Evolutionary conservation across 2,329 filamentous ascomycete species (phyloP).

Genomic region (Pestalotiopsis sp.): DNA sequence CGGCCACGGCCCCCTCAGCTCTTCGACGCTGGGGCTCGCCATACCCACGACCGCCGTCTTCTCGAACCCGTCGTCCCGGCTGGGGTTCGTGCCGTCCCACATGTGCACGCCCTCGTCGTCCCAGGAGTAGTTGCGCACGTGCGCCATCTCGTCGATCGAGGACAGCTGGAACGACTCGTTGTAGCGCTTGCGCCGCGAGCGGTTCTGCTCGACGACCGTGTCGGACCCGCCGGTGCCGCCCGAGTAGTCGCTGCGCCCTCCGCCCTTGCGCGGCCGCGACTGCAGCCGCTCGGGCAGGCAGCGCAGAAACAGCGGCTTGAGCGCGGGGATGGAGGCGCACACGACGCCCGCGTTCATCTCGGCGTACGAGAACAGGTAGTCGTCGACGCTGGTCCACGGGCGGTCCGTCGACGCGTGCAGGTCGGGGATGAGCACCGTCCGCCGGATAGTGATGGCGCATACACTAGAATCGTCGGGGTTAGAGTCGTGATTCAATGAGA

Average conservation of each 20-base stretch:
- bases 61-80: background rate
- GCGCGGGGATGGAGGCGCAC: constrained; percentile 11
- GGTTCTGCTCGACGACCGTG: constrained; percentile 4
- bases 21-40: background rate
- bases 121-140: background rate
- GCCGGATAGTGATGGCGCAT: constrained; percentile 1
- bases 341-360: constrained; percentile 11
- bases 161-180: background rate
- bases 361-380: background rate
- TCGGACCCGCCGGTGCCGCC: background rate
- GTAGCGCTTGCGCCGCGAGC: background rate
- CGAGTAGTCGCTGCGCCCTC: background rate
- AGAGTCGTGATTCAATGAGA: background rate
- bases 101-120: background rate
- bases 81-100: background rate
- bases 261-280: background rate
- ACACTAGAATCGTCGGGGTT: background rate
- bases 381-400: background rate
- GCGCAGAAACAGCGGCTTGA: constrained; percentile 11
- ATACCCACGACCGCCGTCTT: background rate
- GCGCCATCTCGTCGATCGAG: background rate
- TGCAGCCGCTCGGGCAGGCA: constrained; percentile 5
- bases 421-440: background rate
- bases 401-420: background rate
- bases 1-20: background rate